Evolutionary conservation across 2,329 filamentous ascomycete genomes (phyloP).

Genomic region (Venturia aucupariae): DNA sequence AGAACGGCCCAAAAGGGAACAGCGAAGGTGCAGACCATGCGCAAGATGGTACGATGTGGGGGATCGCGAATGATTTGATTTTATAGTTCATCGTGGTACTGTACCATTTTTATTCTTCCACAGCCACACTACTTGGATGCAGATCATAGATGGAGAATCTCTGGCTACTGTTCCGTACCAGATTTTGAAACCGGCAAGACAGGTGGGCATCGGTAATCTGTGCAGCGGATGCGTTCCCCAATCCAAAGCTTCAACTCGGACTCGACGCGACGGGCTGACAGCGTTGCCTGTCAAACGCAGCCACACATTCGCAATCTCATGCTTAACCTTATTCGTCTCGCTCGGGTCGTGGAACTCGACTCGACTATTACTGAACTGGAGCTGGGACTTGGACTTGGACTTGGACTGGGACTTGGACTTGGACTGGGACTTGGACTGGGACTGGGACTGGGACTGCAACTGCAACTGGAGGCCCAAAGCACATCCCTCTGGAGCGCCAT

Average conservation of each 20-base stretch:
- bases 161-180: neutral
- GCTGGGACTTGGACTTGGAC: too few relatives aligned
- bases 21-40: neutral
- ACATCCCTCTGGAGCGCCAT: neutral
- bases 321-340: slow-evolving; percentile 9
- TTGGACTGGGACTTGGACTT: too few relatives aligned
- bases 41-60: neutral
- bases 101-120: too few relatives aligned
- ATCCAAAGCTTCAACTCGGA: neutral
- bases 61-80: neutral
- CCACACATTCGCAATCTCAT: slow-evolving; percentile 12
- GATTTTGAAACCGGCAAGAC: neutral
- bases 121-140: neutral
- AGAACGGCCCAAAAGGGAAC: neutral
- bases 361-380: too few relatives aligned
- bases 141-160: too few relatives aligned
- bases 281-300: slow-evolving; percentile 10
- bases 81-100: neutral
- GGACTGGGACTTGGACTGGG: too few relatives aligned
- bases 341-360: neutral
- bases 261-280: neutral
- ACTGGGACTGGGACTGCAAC: too few relatives aligned
- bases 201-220: neutral
- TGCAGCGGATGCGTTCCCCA: neutral
- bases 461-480: slow-evolving; percentile 8